Conservation (phyloP, 2,329 filamentous ascomycete species). For the Aspergillus intermedius region DNA sequence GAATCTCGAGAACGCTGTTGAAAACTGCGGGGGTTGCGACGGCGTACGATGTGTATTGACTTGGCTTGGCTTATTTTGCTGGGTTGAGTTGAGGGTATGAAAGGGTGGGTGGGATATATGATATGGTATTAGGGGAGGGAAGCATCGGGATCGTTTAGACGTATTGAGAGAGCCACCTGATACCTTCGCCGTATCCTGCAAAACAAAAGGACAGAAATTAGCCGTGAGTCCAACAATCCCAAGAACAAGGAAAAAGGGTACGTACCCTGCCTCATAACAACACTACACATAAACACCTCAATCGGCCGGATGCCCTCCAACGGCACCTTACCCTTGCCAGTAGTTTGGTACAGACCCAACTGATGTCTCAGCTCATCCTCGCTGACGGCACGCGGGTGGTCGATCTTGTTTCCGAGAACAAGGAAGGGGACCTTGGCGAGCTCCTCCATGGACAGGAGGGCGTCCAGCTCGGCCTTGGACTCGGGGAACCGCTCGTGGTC, state of each 20-base stretch:
- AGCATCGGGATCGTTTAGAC: constrained; percentile 52
- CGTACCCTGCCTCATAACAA: constrained; percentile 90
- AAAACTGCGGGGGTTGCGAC: too few relatives aligned
- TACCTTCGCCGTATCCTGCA: constrained; percentile 75
- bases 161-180: constrained; percentile 89
- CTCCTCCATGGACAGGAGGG: constrained; percentile 93
- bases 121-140: neutral
- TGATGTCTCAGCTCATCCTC: constrained; percentile 93
- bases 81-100: neutral
- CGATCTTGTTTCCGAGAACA: constrained; percentile 98
- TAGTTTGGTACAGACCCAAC: constrained; percentile 91
- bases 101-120: too few relatives aligned
- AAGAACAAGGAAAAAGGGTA: constrained; percentile 9
- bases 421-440: constrained; percentile 92
- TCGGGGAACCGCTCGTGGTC: constrained; percentile 91
- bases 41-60: too few relatives aligned
- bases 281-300: constrained; percentile 98
- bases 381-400: constrained; percentile 89
- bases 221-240: too few relatives aligned
- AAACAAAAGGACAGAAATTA: neutral
- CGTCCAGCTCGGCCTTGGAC: constrained; percentile 94
- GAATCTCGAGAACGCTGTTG: too few relatives aligned
- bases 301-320: constrained; percentile 89
- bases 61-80: too few relatives aligned
- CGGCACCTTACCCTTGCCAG: constrained; percentile 89